Evolutionary conservation across 305 asterid species (phyloP).

Genomic region (Solanum chacoense): DNA sequence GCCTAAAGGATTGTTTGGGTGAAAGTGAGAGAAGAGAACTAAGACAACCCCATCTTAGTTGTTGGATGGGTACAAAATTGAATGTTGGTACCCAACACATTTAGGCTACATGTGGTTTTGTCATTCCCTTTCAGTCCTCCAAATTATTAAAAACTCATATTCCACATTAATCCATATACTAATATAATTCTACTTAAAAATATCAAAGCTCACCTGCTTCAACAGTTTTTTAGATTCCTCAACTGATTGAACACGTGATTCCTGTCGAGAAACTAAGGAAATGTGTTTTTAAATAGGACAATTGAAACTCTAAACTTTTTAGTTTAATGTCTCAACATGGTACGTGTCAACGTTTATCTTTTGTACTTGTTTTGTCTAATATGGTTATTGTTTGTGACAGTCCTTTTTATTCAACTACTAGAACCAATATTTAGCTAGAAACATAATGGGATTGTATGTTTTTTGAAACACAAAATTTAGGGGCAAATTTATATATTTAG

Average conservation of each 20-base stretch:
- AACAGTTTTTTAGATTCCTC: neutral
- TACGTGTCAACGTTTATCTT: neutral
- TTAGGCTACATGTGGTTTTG: slow-evolving; percentile 5
- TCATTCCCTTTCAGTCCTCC: neutral
- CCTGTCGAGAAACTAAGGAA: neutral
- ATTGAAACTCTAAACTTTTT: neutral
- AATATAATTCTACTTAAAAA: neutral
- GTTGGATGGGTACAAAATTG: neutral
- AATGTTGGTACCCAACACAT: neutral
- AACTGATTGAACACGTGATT: neutral
- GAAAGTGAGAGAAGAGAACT: neutral
- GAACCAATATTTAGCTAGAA: neutral
- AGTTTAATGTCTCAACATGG: neutral
- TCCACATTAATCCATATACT: neutral
- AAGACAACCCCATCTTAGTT: neutral
- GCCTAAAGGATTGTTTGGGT: neutral
- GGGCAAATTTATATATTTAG: neutral
- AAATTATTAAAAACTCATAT: neutral
- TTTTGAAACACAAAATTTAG: neutral
- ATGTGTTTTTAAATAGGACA: neutral
- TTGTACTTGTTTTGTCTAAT: neutral
- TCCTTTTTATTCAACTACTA: neutral
- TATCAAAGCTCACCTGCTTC: neutral
- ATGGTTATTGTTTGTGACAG: neutral
- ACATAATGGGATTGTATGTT: neutral